Evolutionary conservation across 2,329 filamentous ascomycete genomes (phyloP).

Genomic region (Magnaporthiopsis poae): DNA sequence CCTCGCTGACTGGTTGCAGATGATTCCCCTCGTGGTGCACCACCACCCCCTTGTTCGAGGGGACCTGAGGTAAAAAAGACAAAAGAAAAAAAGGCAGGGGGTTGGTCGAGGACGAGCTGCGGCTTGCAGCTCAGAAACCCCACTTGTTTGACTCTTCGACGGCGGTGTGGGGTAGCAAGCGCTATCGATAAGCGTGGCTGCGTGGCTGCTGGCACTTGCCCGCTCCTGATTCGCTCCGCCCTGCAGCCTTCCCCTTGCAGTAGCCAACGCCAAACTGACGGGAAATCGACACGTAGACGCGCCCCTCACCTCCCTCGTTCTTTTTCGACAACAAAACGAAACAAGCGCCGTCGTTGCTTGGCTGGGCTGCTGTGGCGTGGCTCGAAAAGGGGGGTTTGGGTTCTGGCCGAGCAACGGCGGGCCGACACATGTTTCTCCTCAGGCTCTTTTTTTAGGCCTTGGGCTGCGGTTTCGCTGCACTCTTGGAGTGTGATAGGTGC

Average conservation of each 20-base stretch:
- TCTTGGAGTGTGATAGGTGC: background rate
- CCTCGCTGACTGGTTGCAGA: conserved; percentile 11
- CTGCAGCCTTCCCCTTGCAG: conserved; percentile 9
- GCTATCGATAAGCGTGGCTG: conserved; percentile 20
- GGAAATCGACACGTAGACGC: conserved; percentile 18
- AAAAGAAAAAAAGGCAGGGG: background rate
- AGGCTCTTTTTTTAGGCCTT: background rate
- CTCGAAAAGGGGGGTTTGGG: too few species aligned
- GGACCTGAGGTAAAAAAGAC: background rate
- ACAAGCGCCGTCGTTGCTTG: conserved; percentile 12
- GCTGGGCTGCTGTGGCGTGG: background rate
- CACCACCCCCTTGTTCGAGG: background rate
- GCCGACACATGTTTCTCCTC: background rate
- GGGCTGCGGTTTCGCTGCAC: background rate
- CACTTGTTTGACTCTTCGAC: background rate
- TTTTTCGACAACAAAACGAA: conserved; percentile 9
- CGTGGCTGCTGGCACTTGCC: background rate
- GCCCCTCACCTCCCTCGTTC: conserved; percentile 6
- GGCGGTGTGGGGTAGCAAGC: conserved; percentile 13
- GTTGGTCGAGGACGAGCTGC: conserved; percentile 1
- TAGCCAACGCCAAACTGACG: conserved; percentile 16
- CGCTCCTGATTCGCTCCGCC: conserved; percentile 8
- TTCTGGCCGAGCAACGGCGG: background rate
- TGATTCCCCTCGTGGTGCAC: background rate
- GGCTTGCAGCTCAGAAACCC: background rate